Evolutionary conservation across 108 stramenopile species (phyloP).

Genomic region (Pinguiococcus pyrenoidosus): DNA sequence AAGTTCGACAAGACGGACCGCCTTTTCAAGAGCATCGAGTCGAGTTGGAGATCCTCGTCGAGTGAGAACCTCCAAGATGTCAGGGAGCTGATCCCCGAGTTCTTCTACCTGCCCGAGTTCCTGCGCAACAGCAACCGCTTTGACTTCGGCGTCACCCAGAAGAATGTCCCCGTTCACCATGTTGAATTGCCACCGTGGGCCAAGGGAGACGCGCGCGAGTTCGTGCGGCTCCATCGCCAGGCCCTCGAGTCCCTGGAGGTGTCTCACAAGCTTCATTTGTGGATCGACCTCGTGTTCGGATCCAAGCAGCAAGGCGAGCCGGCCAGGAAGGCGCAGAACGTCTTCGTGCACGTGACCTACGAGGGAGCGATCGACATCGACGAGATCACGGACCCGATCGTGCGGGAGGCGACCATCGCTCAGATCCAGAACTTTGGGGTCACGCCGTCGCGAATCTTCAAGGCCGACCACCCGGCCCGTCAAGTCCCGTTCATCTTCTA

Average conservation of each 20-base stretch:
- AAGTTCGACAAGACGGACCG: conserved; percentile 87
- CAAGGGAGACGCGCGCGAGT: conserved; percentile 41
- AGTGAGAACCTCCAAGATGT: conserved; percentile 51
- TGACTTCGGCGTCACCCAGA: conserved; percentile 27
- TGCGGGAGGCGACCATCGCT: conserved; percentile 35
- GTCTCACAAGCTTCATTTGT: conserved; percentile 25
- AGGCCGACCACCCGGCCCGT: conserved; percentile 22
- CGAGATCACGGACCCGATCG: conserved; percentile 17
- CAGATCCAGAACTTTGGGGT: conserved; percentile 47
- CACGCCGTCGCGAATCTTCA: conserved; percentile 27
- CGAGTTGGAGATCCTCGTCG: conserved; percentile 14
- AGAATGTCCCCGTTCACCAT: conserved; percentile 21
- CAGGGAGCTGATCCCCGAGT: conserved; percentile 94
- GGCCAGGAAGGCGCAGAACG: conserved; percentile 32
- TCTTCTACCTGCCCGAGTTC: conserved; percentile 76
- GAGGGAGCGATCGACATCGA: conserved; percentile 35
- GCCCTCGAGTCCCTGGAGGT: conserved; percentile 31
- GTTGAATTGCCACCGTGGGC: conserved; percentile 37
- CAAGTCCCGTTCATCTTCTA: conserved; percentile 7
- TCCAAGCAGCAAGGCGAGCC: conserved; percentile 21
- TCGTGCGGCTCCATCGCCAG: conserved; percentile 27
- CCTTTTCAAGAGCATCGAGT: conserved; percentile 41
- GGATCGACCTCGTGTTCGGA: conserved; percentile 36
- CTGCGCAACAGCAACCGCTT: conserved; percentile 29
- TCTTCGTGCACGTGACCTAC: conserved; percentile 33